A percentile compares a stretch with the other conserved stretches of the same genome.
phyloP scores from a whole-genome alignment of 23 red algal species.

The Pyropia haitanensis region DNA sequence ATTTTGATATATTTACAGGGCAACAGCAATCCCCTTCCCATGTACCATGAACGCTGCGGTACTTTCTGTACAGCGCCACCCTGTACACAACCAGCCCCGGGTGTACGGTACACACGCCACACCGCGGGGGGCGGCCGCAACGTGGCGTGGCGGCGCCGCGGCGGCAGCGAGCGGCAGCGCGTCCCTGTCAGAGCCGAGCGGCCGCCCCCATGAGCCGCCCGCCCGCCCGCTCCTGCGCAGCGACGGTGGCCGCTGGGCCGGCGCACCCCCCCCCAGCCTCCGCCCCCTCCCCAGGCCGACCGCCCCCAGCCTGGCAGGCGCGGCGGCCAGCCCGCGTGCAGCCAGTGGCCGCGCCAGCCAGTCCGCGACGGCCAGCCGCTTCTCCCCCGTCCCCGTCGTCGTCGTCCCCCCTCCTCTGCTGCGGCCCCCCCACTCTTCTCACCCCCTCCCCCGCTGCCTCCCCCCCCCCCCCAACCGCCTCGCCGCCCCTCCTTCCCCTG shows the following conservation, averaged over 20 bases:
- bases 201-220: no score
- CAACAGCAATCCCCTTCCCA: no score
- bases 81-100: no score
- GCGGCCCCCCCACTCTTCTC: background rate
- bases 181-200: no score
- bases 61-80: no score
- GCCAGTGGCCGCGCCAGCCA: background rate
- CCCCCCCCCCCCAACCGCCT: background rate
- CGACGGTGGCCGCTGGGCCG: background rate
- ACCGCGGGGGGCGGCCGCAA: no score
- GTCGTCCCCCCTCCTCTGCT: background rate
- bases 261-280: background rate
- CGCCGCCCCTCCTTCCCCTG: background rate
- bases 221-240: no score
- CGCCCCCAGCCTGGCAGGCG: background rate
- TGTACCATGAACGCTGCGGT: no score
- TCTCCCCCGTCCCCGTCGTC: background rate
- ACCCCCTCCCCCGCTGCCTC: background rate
- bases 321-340: background rate
- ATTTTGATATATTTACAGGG: no score
- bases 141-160: no score
- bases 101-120: no score
- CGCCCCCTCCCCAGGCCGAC: background rate
- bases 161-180: no score
- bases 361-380: background rate